These are phyloP conservation scores for Hondaea fermentalgiana DNA, from an alignment of 108 stramenopile genomes.

Conservation along the genomic window DNA sequence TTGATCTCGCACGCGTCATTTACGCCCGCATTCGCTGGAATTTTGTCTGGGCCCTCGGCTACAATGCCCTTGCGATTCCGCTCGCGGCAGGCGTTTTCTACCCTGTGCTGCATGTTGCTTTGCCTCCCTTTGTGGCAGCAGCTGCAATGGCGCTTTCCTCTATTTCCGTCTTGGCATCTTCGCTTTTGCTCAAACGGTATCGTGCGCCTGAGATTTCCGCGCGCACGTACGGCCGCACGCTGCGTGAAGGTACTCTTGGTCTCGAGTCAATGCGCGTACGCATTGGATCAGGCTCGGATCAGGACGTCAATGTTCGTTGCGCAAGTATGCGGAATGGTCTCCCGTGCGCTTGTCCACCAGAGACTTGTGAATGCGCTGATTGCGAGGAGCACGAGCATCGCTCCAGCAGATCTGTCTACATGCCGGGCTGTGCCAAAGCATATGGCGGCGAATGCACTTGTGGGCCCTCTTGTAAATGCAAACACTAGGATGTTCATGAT, in stretches of 20 bases:
- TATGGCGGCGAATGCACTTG: background rate
- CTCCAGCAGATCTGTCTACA: background rate
- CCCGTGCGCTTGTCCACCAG: background rate
- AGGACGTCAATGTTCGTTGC: background rate
- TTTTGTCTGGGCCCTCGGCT: slow-evolving; percentile 82
- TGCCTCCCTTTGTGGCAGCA: slow-evolving; percentile 84
- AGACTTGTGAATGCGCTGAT: background rate
- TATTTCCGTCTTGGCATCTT: slow-evolving; percentile 45
- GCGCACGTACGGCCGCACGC: background rate
- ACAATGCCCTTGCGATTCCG: slow-evolving; percentile 88
- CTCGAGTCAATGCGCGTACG: background rate
- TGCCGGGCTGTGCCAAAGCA: background rate
- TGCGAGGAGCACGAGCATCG: background rate
- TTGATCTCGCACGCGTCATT: slow-evolving; percentile 75
- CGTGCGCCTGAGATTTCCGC: background rate
- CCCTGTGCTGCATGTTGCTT: slow-evolving; percentile 62
- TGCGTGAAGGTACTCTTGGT: background rate
- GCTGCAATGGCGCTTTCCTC: slow-evolving; percentile 82
- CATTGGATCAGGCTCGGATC: background rate
- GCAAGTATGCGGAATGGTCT: background rate
- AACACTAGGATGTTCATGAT: no score
- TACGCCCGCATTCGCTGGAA: slow-evolving; percentile 78
- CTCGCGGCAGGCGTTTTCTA: slow-evolving; percentile 86
- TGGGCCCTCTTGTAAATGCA: background rate
- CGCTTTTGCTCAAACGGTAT: slow-evolving; percentile 36